These are phyloP conservation scores for barrel medic (Medicago truncatula) DNA, from an alignment of 306 rosid genomes.

Conservation along the genomic window DNA sequence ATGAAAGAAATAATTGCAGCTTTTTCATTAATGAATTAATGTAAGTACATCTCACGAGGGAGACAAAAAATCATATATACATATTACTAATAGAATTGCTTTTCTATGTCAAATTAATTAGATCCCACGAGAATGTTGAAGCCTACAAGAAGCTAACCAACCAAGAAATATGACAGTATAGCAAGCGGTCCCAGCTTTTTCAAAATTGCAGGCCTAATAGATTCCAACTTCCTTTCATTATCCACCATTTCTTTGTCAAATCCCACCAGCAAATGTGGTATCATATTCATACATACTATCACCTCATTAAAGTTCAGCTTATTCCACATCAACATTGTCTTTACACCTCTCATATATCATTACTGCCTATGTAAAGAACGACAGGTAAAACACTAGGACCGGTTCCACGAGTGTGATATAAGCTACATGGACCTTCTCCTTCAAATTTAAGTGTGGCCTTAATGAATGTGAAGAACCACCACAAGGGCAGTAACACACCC, in stretches of 20 bases:
- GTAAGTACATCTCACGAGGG: slow-evolving; percentile 36
- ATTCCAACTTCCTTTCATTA: slow-evolving; percentile 39
- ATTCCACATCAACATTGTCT: slow-evolving; percentile 23
- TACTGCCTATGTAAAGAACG: not conserved
- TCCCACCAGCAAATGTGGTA: slow-evolving; percentile 32
- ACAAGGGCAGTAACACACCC: slow-evolving; percentile 8
- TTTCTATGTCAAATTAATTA: slow-evolving; percentile 37
- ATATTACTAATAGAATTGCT: slow-evolving; percentile 41
- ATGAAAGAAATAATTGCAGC: slow-evolving; percentile 28
- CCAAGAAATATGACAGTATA: slow-evolving; percentile 40
- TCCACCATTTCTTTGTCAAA: slow-evolving; percentile 7
- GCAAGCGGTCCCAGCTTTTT: slow-evolving; percentile 29
- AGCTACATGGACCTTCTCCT: slow-evolving; percentile 19
- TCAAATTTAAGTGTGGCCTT: slow-evolving; percentile 4
- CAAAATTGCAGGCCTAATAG: slow-evolving; percentile 43
- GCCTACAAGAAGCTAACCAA: slow-evolving; percentile 35
- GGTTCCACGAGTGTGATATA: not conserved
- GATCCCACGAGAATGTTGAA: slow-evolving; percentile 22
- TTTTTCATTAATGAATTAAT: slow-evolving; percentile 45
- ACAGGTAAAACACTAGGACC: too few relatives aligned
- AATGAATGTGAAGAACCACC: slow-evolving; percentile 18
- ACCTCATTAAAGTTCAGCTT: slow-evolving; percentile 17
- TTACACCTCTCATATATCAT: not conserved
- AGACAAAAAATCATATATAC: slow-evolving; percentile 31
- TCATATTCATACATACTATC: slow-evolving; percentile 14